Conservation (phyloP, 495 filamentous ascomycete genomes). For the Opeltia flavorubescens region DNA sequence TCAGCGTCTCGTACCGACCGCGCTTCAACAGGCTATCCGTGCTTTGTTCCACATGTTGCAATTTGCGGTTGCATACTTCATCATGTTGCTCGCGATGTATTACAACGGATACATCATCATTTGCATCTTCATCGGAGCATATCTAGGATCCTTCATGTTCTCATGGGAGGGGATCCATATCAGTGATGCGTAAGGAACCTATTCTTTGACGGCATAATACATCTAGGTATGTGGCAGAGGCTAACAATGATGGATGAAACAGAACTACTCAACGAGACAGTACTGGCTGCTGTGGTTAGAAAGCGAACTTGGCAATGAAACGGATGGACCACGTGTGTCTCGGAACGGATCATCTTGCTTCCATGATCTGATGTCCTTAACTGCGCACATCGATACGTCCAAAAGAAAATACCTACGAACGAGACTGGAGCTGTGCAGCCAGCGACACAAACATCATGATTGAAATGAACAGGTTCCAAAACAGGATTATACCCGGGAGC, state of each 20-base stretch:
- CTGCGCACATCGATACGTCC: too few species aligned
- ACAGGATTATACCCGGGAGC: too few species aligned
- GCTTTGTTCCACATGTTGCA: slow-evolving; percentile 49
- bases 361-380: too few species aligned
- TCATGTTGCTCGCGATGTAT: slow-evolving; percentile 58
- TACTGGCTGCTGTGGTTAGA: slow-evolving; percentile 2
- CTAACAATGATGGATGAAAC: not conserved
- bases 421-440: too few species aligned
- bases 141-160: slow-evolving; percentile 44
- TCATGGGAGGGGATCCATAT: slow-evolving; percentile 34
- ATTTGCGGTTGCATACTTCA: slow-evolving; percentile 55
- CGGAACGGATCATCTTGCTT: too few species aligned
- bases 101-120: slow-evolving; percentile 51
- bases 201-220: not conserved
- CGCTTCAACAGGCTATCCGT: slow-evolving; percentile 42
- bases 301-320: too few species aligned
- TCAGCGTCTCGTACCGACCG: not conserved
- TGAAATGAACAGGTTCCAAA: too few species aligned
- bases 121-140: slow-evolving; percentile 48
- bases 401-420: too few species aligned
- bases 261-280: not conserved
- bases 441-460: too few species aligned
- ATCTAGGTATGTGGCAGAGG: not conserved
- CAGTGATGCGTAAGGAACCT: not conserved
- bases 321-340: too few species aligned